These are phyloP conservation scores for Cytospora leucostoma DNA, from an alignment of 2,329 filamentous ascomycete species.

Conservation along the genomic window DNA sequence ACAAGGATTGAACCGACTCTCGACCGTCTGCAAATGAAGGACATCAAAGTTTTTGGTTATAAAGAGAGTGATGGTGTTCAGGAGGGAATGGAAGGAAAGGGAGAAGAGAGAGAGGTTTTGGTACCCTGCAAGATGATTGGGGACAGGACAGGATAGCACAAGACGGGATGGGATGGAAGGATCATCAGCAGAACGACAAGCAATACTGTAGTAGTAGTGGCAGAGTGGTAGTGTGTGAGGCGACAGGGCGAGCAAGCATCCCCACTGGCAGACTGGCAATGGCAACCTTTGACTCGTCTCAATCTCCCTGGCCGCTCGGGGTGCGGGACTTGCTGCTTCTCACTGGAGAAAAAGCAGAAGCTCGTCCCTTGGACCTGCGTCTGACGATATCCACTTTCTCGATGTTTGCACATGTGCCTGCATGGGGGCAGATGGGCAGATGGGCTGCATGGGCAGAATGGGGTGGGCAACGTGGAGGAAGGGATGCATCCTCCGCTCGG, in stretches of 20 bases:
- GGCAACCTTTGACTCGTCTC: conserved; percentile 1
- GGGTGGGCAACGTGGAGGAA: conserved; percentile 1
- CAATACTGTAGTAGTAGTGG: neutral
- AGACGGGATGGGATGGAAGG: neutral
- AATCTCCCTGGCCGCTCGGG: neutral
- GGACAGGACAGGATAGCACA: neutral
- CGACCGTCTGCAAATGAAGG: neutral
- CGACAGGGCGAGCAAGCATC: neutral
- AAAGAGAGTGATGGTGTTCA: neutral
- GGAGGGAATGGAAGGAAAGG: neutral
- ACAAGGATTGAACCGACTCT: neutral
- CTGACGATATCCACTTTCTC: neutral
- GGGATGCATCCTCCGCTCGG: neutral
- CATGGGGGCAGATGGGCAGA: neutral
- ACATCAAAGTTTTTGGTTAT: neutral
- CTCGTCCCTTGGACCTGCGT: neutral
- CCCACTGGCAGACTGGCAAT: no score
- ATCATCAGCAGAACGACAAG: neutral
- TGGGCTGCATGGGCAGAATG: no score
- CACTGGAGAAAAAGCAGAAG: neutral
- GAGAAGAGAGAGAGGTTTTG: neutral
- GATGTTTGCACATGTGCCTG: neutral
- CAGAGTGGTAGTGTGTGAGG: neutral
- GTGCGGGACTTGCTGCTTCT: neutral
- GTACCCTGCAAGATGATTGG: no score